Percentiles rank a stretch among this genome's conserved stretches.
These are phyloP conservation scores for Ciborinia camelliae DNA, from an alignment of 2,329 filamentous ascomycete species.

Conservation along the genomic window DNA sequence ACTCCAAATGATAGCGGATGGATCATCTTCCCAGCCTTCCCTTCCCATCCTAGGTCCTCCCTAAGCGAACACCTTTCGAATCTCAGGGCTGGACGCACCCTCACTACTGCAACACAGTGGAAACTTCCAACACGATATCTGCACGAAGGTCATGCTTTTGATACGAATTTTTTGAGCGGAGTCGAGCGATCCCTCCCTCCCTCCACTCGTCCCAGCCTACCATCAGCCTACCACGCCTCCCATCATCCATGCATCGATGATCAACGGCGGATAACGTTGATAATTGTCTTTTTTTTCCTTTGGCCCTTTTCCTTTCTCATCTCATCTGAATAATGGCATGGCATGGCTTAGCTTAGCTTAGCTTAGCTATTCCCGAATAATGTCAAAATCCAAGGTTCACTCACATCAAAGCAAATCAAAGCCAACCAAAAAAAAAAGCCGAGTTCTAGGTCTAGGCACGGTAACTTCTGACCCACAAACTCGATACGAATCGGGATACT, in stretches of 20 bases:
- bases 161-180: neutral
- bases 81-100: neutral
- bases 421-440: neutral
- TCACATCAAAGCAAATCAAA: too few species aligned
- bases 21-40: neutral
- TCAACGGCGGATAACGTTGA: conserved; percentile 9
- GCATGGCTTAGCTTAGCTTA: neutral
- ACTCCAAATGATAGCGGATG: too few species aligned
- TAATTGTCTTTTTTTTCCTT: neutral
- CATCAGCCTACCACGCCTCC: neutral
- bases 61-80: too few species aligned
- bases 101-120: neutral
- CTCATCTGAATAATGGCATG: neutral
- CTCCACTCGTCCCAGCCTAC: too few species aligned
- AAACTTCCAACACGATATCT: neutral
- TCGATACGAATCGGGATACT: neutral
- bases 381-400: too few species aligned
- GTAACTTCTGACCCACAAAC: neutral
- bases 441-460: too few species aligned
- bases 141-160: neutral
- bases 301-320: too few species aligned
- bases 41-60: too few species aligned
- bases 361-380: too few species aligned
- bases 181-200: too few species aligned
- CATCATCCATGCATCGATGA: neutral